Evolutionary conservation across 345 rosid genomes (phyloP), one percentile per base, ranked within the genome.

Genomic region (Erucastrum elatum): DNA sequence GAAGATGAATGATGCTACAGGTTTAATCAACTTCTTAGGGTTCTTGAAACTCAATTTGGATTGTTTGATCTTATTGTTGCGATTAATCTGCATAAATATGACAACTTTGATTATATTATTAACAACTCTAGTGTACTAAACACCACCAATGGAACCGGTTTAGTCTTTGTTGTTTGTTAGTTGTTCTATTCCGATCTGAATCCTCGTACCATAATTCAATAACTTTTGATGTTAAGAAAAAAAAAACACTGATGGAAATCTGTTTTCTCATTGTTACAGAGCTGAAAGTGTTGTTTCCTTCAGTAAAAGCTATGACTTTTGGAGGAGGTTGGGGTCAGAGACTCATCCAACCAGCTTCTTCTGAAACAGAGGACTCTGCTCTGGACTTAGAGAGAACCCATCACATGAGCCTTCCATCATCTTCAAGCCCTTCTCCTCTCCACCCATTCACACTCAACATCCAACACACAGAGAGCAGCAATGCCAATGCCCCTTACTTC

Each of bases 321-420:
- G 74, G 74, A 8, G 87, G 74, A 8, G 87, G 88, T 80, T 78
- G 71, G 68, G 79, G 74, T 70, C 49, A 60, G 56, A 86, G 91
- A 86, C 76, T 67, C 58, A 82, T 77, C 66, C 83, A 81, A 80
- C 78, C 83, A 37, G 86, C 89, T 78, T 87, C 96, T 11, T 81
- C 88, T 34, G 88, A 83, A 74, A 88, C 94, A 0, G 91, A 87
- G 30, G 91, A 91, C 71, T 91, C 96, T 9, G 88, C 91, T 74
- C 73, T 88, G 82, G 94, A 88, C 85, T 82, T 89, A 53, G 94
- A 91, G 71, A 88, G 85, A 75, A 88, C 80, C 68, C 83, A 77
- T 77, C 71, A 62, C 86, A 69, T 82, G 71, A 86, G 79, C 84
- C 72, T 85, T 35, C 91, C 88, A 56, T 70, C 79, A 11, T 91